These are phyloP conservation scores for Entrophospora sp. DNA, from an alignment of 192 early-diverging fungal species.

Conservation along the genomic window DNA sequence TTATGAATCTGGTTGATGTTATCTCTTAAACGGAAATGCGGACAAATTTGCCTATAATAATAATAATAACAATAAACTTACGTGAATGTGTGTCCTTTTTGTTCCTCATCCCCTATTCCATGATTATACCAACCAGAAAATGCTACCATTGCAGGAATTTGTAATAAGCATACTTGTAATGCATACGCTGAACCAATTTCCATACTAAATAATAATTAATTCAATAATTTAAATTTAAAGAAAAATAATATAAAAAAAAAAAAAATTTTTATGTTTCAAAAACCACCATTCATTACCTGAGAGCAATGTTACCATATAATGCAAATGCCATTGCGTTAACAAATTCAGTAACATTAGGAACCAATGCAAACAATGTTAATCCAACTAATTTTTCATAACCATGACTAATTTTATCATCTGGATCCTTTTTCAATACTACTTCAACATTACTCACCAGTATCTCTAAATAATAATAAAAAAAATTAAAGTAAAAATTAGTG, in stretches of 20 bases:
- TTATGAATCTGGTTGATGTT: too few relatives aligned
- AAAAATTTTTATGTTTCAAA: not conserved
- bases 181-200: conserved; percentile 97
- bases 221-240: not conserved
- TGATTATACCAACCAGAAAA: conserved; percentile 49
- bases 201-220: conserved; percentile 30
- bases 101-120: not conserved
- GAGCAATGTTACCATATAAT: conserved; percentile 73
- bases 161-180: conserved; percentile 87
- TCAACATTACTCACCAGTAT: conserved; percentile 85
- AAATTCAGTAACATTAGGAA: conserved; percentile 96
- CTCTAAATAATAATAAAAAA: conserved; percentile 39
- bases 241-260: too few relatives aligned
- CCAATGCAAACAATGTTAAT: conserved; percentile 87
- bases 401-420: too few relatives aligned
- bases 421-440: conserved; percentile 55
- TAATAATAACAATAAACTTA: conserved; percentile 11
- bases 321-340: conserved; percentile 93
- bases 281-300: conserved; percentile 23
- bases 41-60: too few relatives aligned
- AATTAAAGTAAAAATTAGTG: not conserved
- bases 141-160: conserved; percentile 88
- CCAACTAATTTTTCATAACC: conserved; percentile 89
- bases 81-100: not conserved
- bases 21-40: too few relatives aligned